These are phyloP conservation scores for Agaricales sp. DNA, from an alignment of 1,284 basidiomycete genomes.

Conservation along the genomic window DNA sequence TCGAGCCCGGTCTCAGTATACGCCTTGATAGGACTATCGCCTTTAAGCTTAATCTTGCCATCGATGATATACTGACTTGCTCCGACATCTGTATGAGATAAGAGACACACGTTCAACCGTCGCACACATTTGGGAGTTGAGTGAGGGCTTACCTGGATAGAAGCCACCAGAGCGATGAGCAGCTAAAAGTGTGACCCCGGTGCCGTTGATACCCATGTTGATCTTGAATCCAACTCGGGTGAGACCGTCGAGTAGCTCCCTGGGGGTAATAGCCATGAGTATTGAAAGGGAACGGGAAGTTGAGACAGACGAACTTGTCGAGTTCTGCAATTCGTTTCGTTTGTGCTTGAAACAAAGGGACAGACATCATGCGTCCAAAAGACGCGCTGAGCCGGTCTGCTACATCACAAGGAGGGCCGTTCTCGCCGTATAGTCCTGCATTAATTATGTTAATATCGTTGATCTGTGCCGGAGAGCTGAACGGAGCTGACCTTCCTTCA, in stretches of 20 bases:
- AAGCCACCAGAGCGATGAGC: constrained; percentile 28
- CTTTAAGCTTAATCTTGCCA: constrained; percentile 69
- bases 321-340: constrained; percentile 36
- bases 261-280: constrained; percentile 14
- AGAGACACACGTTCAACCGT: background rate
- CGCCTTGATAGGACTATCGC: constrained; percentile 39
- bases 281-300: too few species aligned
- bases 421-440: constrained; percentile 41
- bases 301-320: constrained; percentile 30
- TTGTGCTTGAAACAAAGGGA: constrained; percentile 33
- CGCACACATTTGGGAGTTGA: too few species aligned
- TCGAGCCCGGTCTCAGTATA: constrained; percentile 47
- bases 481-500: constrained; percentile 14
- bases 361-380: constrained; percentile 31
- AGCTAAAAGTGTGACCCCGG: constrained; percentile 28
- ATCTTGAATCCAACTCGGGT: constrained; percentile 48
- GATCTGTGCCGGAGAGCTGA: too few species aligned
- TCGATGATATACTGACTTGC: constrained; percentile 56
- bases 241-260: constrained; percentile 46
- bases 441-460: too few species aligned
- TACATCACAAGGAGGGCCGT: constrained; percentile 34
- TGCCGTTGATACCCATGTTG: constrained; percentile 41
- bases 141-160: constrained; percentile 21
- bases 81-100: constrained; percentile 50
- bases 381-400: constrained; percentile 38